Evolutionary conservation across 306 rosid genomes (phyloP).

Genomic region (Rosa chinensis): DNA sequence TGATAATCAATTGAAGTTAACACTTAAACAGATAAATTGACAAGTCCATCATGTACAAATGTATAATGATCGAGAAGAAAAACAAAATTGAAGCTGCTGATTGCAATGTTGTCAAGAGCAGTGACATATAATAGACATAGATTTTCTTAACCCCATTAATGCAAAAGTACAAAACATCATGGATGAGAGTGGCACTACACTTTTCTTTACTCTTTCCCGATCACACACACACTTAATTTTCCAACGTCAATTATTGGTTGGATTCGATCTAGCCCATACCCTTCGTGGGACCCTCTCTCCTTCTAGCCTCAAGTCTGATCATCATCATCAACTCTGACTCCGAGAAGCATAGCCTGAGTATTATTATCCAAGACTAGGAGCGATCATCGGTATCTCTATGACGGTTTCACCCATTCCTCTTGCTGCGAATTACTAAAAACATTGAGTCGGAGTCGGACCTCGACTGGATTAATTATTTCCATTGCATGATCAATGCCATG

Average conservation of each 20-base stretch:
- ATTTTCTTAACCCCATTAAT: constrained; percentile 5
- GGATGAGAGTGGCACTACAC: constrained; percentile 1
- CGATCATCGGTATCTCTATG: neutral
- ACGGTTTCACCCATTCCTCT: constrained; percentile 24
- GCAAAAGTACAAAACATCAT: constrained; percentile 1
- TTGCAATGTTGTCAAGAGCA: constrained; percentile 17
- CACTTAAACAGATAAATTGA: neutral
- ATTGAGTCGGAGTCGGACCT: neutral
- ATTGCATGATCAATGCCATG: too few species aligned
- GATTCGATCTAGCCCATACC: neutral
- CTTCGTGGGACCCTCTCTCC: neutral
- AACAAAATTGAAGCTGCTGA: constrained; percentile 8
- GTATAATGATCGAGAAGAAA: neutral
- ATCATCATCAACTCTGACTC: constrained; percentile 5
- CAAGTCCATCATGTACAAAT: neutral
- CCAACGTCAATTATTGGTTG: constrained; percentile 8
- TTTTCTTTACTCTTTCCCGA: neutral
- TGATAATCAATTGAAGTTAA: neutral
- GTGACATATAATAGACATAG: constrained; percentile 1
- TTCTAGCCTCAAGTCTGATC: neutral
- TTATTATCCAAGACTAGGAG: neutral
- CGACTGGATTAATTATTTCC: neutral
- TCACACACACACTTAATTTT: neutral
- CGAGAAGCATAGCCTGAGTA: neutral
- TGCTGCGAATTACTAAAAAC: constrained; percentile 4